Base-by-base conservation (phyloP, 495 filamentous ascomycete species). In the Hyaloscypha bicolor region DNA sequence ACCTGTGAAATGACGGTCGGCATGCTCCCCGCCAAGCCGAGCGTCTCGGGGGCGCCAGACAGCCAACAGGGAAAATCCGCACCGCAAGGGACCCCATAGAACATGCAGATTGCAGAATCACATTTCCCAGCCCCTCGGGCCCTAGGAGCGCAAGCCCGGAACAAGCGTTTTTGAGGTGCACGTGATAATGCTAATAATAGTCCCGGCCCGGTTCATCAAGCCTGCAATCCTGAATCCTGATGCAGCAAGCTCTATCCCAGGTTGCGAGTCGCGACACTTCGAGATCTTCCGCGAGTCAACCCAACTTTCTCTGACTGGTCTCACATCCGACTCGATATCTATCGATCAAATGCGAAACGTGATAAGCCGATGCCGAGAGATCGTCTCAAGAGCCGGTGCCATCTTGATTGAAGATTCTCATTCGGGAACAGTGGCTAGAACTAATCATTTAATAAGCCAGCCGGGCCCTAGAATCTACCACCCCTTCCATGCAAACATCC, bases 331-430 rank as follows among this genome's bases (percentile, higher is more conserved):
- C 16, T 19, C 16, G 42, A 48, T 19, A 19, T 48, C 11, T 12
- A 48, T 48, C 25, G 25, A 25, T 25, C 25, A 25, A 25, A 25
- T 25, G 25, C 25, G 25, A 25, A 25, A 25, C 2, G 25, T 25
- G 25, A 25, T 25, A 25, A 1, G 25, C 25, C 25, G 2, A 12
- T 48, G 16, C 16, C 42, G 42, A 48, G 3, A 16, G 42, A 19
- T 19, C 42, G 42, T 48, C 42, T 48, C 42, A 19, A 56, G 33
- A 45, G n/a, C 59, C 33, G 31, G 59, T 42, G 37, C 59, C 59
- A 61, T 45, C 19, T 61, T 42, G 19, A 45, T 48, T 61, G 37
- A 12, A 45, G 59, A 29, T 48, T 33, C 8, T 21, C 22, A 11
- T 48, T 12, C 4, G 42, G 9, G 16, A 48, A 48, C 30, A 59